A percentile compares a stretch with the other conserved stretches of the same genome.
These are phyloP conservation scores for Lactifluus echinatus DNA, from an alignment of 768 basidiomycete genomes.

Conservation along the genomic window DNA sequence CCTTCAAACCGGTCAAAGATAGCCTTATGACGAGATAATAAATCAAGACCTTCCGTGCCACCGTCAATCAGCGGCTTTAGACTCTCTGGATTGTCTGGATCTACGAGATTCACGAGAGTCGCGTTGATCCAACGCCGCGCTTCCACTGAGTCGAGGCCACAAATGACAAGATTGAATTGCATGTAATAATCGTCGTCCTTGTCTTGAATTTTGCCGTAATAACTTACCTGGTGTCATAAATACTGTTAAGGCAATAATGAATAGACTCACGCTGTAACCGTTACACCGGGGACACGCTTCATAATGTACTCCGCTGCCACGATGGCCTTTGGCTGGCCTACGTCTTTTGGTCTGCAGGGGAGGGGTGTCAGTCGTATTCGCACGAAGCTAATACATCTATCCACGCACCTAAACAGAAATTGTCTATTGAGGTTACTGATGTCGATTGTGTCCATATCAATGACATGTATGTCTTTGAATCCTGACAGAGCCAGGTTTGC, in stretches of 20 bases:
- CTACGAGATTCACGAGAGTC: conserved; percentile 90
- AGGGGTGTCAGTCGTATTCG: neutral
- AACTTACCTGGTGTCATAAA: conserved; percentile 38
- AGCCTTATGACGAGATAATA: neutral
- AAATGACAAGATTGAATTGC: conserved; percentile 95
- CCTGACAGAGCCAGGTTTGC: conserved; percentile 93
- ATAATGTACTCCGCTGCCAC: conserved; percentile 96
- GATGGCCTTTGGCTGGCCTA: conserved; percentile 88
- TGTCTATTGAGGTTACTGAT: conserved; percentile 98
- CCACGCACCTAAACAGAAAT: conserved; percentile 83
- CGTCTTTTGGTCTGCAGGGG: conserved; percentile 65
- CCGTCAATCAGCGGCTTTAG: conserved; percentile 97
- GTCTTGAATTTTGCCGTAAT: conserved; percentile 97
- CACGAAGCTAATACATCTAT: neutral
- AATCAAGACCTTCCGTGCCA: conserved; percentile 80
- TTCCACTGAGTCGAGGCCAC: conserved; percentile 95
- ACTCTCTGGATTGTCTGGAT: conserved; percentile 86
- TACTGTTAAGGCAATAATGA: neutral
- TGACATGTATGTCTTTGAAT: conserved; percentile 98
- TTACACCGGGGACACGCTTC: conserved; percentile 93
- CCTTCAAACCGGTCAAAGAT: conserved; percentile 38
- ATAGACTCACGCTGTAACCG: conserved; percentile 80
- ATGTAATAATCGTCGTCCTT: conserved; percentile 91
- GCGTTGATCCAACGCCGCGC: conserved; percentile 99
- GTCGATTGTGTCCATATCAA: conserved; percentile 99